Evolutionary conservation across 192 early-diverging fungal genomes (phyloP).

Genomic region (Spinellus fusiger): DNA sequence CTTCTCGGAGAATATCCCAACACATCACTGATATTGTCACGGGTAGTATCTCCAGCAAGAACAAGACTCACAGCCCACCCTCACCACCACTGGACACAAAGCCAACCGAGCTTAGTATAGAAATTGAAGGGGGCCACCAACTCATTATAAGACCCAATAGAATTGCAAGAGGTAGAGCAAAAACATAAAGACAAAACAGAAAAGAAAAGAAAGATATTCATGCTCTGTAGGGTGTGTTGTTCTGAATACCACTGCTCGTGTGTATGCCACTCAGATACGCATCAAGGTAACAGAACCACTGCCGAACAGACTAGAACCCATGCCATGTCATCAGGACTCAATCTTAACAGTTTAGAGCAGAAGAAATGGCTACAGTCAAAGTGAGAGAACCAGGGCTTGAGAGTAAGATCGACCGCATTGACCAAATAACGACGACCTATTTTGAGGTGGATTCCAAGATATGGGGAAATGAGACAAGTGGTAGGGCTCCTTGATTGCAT

Average conservation of each 20-base stretch:
- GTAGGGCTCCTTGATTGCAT: no score
- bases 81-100: neutral
- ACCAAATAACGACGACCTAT: constrained; percentile 22
- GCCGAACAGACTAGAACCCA: no score
- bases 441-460: constrained; percentile 27
- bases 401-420: constrained; percentile 7
- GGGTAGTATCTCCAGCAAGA: neutral
- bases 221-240: constrained; percentile 1
- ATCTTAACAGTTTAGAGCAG: constrained; percentile 21
- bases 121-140: constrained; percentile 8
- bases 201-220: neutral
- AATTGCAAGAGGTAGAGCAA: constrained; percentile 2
- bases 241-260: neutral
- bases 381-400: constrained; percentile 11
- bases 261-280: constrained; percentile 11
- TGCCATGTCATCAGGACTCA: neutral
- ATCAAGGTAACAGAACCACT: constrained; percentile 16
- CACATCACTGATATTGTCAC: constrained; percentile 5
- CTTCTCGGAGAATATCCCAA: constrained; percentile 6
- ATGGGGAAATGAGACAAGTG: constrained; percentile 27
- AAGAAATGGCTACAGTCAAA: constrained; percentile 23
- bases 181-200: no score
- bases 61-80: neutral
- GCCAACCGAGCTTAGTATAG: neutral
- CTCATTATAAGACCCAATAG: constrained; percentile 16